These are phyloP conservation scores for Suhomyces bolitotheri DNA, from an alignment of 1,139 yeast genomes.

Conservation along the genomic window DNA sequence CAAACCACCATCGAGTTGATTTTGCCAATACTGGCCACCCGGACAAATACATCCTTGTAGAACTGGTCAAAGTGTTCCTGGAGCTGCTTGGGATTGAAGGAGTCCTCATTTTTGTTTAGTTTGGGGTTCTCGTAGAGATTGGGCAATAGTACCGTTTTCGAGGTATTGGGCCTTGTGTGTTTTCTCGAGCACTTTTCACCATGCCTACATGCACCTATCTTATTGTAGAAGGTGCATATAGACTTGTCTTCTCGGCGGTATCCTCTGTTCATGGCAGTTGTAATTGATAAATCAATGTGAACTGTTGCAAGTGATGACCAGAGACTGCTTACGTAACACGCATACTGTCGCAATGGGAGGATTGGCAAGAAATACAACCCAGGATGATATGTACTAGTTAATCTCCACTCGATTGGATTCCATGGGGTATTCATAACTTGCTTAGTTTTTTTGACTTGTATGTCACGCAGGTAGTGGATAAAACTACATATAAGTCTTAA, in stretches of 20 bases:
- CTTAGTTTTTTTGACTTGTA: no score
- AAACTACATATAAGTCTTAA: no score
- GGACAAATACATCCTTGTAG: constrained; percentile 72
- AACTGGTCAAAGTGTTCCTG: constrained; percentile 61
- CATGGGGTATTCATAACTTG: no score
- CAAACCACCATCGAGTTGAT: constrained; percentile 71
- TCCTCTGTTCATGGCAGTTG: constrained; percentile 9
- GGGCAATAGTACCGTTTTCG: constrained; percentile 66
- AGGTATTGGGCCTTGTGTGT: constrained; percentile 69
- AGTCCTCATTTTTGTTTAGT: constrained; percentile 32
- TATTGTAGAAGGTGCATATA: constrained; percentile 61
- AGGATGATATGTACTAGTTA: no score
- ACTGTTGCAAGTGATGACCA: constrained; percentile 1
- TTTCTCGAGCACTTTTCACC: constrained; percentile 84
- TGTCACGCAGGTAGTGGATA: no score
- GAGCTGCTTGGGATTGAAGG: constrained; percentile 40
- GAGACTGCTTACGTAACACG: constrained; percentile 1
- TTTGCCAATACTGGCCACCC: constrained; percentile 64
- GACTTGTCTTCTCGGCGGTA: constrained; percentile 22
- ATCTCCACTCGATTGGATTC: no score
- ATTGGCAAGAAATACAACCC: neutral
- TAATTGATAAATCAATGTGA: no score
- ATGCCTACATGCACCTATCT: constrained; percentile 92
- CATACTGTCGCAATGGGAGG: neutral
- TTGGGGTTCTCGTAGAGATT: constrained; percentile 72